phyloP scores from a whole-genome alignment of 2,329 filamentous ascomycete species.

The Penicillium griseofulvum region DNA sequence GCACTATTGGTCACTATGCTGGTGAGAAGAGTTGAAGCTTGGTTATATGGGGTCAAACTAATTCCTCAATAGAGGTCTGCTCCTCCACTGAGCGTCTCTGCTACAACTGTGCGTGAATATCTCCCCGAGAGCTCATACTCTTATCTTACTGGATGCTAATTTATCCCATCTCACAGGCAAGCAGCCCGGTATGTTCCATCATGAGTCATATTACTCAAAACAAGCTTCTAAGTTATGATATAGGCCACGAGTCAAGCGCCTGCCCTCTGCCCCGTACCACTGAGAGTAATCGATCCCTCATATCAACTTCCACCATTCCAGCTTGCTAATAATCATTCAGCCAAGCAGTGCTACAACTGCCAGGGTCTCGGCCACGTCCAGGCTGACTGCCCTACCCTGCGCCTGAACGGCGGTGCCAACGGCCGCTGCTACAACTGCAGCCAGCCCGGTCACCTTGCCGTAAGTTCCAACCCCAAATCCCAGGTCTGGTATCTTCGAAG shows the following conservation, averaged over 20 bases:
- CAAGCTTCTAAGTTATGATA: conserved; percentile 18
- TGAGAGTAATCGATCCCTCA: conserved; percentile 61
- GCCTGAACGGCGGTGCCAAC: conserved; percentile 74
- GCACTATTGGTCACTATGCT: conserved; percentile 72
- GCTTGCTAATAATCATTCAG: conserved; percentile 44
- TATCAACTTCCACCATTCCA: conserved; percentile 2
- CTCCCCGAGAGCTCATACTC: conserved; percentile 9
- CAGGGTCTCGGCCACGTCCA: conserved; percentile 97
- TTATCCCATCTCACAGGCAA: conserved; percentile 36
- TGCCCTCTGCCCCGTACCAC: conserved; percentile 96
- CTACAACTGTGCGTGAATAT: conserved; percentile 82
- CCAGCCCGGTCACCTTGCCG: conserved; percentile 86
- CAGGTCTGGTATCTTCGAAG: background rate
- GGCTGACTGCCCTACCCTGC: conserved; percentile 95
- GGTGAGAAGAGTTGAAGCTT: conserved; percentile 36
- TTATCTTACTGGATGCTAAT: conserved; percentile 19
- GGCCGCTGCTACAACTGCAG: conserved; percentile 97
- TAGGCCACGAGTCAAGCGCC: conserved; percentile 93
- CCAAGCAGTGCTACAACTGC: conserved; percentile 99
- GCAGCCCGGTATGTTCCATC: conserved; percentile 43
- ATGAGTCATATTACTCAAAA: conserved; percentile 7
- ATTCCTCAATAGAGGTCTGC: conserved; percentile 73
- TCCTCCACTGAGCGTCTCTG: conserved; percentile 96
- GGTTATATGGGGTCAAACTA: conserved; percentile 5
- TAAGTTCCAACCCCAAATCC: conserved; percentile 48